Base-by-base conservation (phyloP, 495 filamentous ascomycete species). In the Penicillium fimorum region DNA sequence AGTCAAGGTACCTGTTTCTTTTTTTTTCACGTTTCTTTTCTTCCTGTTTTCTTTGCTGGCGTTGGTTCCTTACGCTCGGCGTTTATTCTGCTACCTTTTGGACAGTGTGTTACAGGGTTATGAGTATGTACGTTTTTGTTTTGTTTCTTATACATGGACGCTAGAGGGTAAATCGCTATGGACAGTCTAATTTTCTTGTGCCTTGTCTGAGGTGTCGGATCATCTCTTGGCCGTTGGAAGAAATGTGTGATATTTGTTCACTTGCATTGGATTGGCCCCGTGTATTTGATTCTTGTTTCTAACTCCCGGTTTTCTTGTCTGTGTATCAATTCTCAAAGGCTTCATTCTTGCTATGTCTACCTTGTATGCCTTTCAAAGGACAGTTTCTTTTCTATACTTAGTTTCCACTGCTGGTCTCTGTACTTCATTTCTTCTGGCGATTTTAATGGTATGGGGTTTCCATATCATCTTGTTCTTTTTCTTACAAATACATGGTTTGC, bases 41-140 rank as follows among this genome's bases (percentile, higher is more conserved):
- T 12, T 43, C 5, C 6, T 17, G 35, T 22, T 32, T 44, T 43
- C 9, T 53, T 35, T 35, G 25, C 25, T 13, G 51, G 46, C 50
- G 47, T 51, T 65, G 47, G 60, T 64, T 38, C 53, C 25, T 52
- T 62, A 55, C 18, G 53, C 47, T 55, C 24, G 58, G 63, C 55
- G 58, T 66, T 59, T 29, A 52, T 44, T 24, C 24, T 51, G 27
- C 37, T 53, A 35, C 47, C 44, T 12, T 45, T 47, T 57, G 55
- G 47, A 52, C 55, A 57, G 58, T 53, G 47, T 55, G 48, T 33
- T 65, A 61, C 59, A 63, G 42, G 60, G 53, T 56, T 61, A 68
- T 56, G 60, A 68, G 47, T 59, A 58, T 68, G 65, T 40, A 52
- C 42, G 53, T 54, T 54, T 45, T 30, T 46, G 46, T 64, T 47